phyloP scores from a whole-genome alignment of 768 basidiomycete genomes.

The Aureoboletus auriporus region DNA sequence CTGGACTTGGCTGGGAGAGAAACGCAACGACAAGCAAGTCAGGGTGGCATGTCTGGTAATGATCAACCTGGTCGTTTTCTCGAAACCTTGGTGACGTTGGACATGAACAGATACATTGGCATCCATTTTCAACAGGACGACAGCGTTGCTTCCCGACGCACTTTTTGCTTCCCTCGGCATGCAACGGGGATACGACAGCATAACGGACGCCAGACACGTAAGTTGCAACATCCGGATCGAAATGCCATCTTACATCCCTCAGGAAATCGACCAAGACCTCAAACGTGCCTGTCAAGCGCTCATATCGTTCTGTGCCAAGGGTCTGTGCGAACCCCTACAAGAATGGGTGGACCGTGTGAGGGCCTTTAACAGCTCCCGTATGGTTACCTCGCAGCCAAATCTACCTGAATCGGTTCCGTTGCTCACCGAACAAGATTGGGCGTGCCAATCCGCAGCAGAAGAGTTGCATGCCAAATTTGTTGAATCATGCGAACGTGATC shows the following conservation, averaged over 20 bases:
- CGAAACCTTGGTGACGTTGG: constrained; percentile 1
- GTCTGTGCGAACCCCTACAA: constrained; percentile 56
- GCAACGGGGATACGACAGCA: constrained; percentile 55
- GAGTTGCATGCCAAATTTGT: constrained; percentile 53
- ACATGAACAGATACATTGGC: constrained; percentile 25
- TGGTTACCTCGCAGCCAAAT: constrained; percentile 13
- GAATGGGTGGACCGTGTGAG: constrained; percentile 58
- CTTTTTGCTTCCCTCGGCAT: constrained; percentile 70
- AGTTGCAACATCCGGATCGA: constrained; percentile 11
- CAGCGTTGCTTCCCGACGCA: constrained; percentile 55
- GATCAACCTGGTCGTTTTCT: background rate
- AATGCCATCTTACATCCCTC: constrained; percentile 2
- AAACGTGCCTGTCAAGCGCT: constrained; percentile 83
- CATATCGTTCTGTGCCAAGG: constrained; percentile 58
- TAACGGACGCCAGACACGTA: constrained; percentile 72
- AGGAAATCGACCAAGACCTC: constrained; percentile 87
- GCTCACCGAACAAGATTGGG: constrained; percentile 44
- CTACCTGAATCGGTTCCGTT: constrained; percentile 15
- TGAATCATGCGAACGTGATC: constrained; percentile 48
- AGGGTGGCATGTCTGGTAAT: constrained; percentile 58
- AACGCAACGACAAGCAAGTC: constrained; percentile 38
- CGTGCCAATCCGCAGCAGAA: constrained; percentile 46
- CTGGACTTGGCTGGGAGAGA: constrained; percentile 59
- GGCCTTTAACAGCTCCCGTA: constrained; percentile 27
- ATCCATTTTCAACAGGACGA: constrained; percentile 30